These are phyloP conservation scores for Arabidopsis lyrata DNA, from an alignment of 441 rosid species.

Conservation along the genomic window DNA sequence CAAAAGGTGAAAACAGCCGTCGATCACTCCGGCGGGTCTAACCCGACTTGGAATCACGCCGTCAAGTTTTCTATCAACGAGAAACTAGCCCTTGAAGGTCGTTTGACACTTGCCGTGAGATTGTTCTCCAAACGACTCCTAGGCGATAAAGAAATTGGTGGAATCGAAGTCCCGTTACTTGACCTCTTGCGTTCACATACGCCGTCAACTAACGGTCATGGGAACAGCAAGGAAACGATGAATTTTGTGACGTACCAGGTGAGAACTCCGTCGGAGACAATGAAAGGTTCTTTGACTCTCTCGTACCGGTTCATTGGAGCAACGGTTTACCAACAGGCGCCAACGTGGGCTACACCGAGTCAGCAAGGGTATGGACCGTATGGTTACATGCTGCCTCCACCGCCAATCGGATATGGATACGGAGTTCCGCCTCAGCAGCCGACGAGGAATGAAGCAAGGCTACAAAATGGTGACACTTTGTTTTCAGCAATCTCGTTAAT, in stretches of 20 bases:
- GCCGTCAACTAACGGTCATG: slow-evolving; percentile 5
- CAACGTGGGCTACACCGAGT: slow-evolving; percentile 14
- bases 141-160: slow-evolving; percentile 64
- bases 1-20: slow-evolving; percentile 51
- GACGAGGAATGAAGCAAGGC: slow-evolving; percentile 41
- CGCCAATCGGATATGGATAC: slow-evolving; percentile 46
- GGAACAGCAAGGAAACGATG: background rate
- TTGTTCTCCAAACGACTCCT: slow-evolving; percentile 44
- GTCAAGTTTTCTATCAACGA: slow-evolving; percentile 52
- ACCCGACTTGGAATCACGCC: background rate
- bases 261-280: slow-evolving; percentile 58
- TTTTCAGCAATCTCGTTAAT: background rate
- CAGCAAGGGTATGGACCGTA: slow-evolving; percentile 18
- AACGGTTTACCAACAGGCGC: slow-evolving; percentile 5
- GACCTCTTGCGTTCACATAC: slow-evolving; percentile 44
- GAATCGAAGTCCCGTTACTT: slow-evolving; percentile 60
- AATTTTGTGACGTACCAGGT: slow-evolving; percentile 61
- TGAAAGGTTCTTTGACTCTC: slow-evolving; percentile 59
- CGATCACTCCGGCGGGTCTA: slow-evolving; percentile 25
- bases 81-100: slow-evolving; percentile 48
- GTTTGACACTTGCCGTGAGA: slow-evolving; percentile 51
- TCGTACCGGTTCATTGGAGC: slow-evolving; percentile 58
- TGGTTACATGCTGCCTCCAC: slow-evolving; percentile 7
- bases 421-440: background rate
- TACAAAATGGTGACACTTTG: background rate